Base-by-base conservation (phyloP, 306 rosid species). In the Begonia loranthoides region DNA sequence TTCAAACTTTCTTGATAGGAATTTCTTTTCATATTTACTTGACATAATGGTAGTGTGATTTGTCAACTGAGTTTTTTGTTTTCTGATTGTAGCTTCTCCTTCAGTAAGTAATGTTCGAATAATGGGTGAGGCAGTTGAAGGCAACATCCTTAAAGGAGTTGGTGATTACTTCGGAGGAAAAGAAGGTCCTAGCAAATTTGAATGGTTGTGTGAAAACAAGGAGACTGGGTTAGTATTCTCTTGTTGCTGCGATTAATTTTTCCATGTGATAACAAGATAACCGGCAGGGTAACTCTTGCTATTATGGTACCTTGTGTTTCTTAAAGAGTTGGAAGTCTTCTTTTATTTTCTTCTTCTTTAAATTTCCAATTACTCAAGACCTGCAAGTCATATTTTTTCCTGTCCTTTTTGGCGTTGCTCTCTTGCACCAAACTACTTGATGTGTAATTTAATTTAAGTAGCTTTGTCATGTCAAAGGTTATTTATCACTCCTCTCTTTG, bases 131-230 rank as follows among this genome's bases (percentile, higher is more conserved):
- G 60, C 70, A 67, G 79, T 86, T 53, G 96, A 90, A 77, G 99
- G 90, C 64, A 47, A 10, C 75, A 70, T 70, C 40, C 63, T 90
- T 52, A 83, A 78, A 78, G 99, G 99, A 54, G 70, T 76, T 65
- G 99, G 99, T 62, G 76, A 86, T 69, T 90, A 90, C 73, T 83
- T 90, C 70, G 99, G 99, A 60, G 99, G 99, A 56, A 80, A 82
- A 72, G 99, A 90, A 76, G 99, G 99, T 44, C 99, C 99, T 43
- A 90, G 96, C 93, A 86, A 83, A 70, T 90, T 86, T 74, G 95
- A 90, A 69, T 90, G 99, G 99, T 50, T 80, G 66, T 70, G 81
- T 49, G 79, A 83, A 75, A 78, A 65, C 34, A 68, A 16, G 63
- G 81, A 86, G 49, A 65, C 76, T 49, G 86, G 99, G 99, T 90